Percentiles rank a stretch among this genome's conserved stretches.
Conservation (phyloP, 2,329 filamentous ascomycete genomes). For the Metarhizium sp. region DNA sequence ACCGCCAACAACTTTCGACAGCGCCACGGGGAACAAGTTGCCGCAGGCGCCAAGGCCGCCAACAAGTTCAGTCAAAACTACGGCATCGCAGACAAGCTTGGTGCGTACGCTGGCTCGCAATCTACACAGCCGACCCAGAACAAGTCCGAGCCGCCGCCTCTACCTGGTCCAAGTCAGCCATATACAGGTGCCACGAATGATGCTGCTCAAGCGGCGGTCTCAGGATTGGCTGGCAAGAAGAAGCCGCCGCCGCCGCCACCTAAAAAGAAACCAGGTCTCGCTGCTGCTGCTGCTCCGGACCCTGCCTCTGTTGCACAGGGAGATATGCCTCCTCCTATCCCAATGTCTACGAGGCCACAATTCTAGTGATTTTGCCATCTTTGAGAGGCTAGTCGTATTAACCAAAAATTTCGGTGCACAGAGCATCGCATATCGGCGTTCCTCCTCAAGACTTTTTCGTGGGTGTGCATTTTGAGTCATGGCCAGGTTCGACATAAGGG, state of each 20-base stretch:
- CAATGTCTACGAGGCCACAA: constrained; percentile 39
- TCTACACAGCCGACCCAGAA: constrained; percentile 3
- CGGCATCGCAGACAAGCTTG: constrained; percentile 34
- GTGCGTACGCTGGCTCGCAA: constrained; percentile 16
- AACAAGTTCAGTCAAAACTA: constrained; percentile 53
- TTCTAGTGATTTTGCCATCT: constrained; percentile 21
- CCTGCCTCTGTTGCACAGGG: constrained; percentile 13
- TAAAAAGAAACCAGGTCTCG: constrained; percentile 40
- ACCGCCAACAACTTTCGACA: constrained; percentile 63
- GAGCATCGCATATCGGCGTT: constrained; percentile 6
- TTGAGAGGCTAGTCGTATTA: not conserved
- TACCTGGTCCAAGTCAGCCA: not conserved
- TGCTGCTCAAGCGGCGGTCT: not conserved
- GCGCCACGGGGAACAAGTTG: constrained; percentile 59
- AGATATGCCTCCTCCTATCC: constrained; percentile 40
- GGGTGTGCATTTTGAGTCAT: not conserved
- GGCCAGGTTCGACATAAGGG: not conserved
- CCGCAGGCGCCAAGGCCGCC: constrained; percentile 47
- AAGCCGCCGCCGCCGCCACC: constrained; percentile 42
- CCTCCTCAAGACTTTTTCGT: not conserved
- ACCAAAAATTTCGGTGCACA: not conserved
- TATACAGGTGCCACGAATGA: not conserved
- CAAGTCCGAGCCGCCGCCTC: not conserved
- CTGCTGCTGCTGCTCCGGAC: constrained; percentile 10
- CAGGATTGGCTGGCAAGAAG: constrained; percentile 33